Evolutionary conservation across 176 grass and related monocot genomes (phyloP), one percentile per base, ranked within the genome.

Genomic region (Oryza meridionalis): DNA sequence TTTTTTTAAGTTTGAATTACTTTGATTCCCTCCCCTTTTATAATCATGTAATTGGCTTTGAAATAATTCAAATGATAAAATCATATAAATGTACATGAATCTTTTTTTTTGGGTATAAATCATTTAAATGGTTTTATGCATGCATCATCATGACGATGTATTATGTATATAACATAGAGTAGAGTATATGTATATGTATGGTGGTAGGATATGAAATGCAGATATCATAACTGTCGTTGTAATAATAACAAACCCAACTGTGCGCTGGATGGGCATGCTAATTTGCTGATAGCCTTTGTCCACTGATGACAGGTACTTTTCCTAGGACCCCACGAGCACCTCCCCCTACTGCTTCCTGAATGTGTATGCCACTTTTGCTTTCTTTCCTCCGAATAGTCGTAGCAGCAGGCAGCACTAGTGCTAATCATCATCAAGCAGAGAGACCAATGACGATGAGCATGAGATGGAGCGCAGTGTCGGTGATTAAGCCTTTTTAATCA

Each of bases 381-480:
- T 58, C 17, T 16, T 21, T 58, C 17, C 17, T 58, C 51, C 2
- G 6, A 2, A 17, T 53, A 19, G 16, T 19, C 21, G 6, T 1
- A 58, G 33, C 33, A 35, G 33, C 29, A 31, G 29, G 16, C 6
- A 55, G 51, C 51, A 10, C 58, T 62, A 24, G 58, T 62, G 58
- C 9, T 62, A 62, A 16, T n/a, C 58, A 62, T 62, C 21, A 62
- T 62, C 58, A 22, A 62, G 58, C 50, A 55, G 50, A 19, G 50
- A n/a, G 55, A 8, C 19, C 38, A 40, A 40, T 8, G 38, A 40
- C 58, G 24, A 62, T 22, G 55, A 9, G 55, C 17, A n/a, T n/a
- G 21, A 51, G 5, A 21, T 6, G 72, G 42, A 75, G 53, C 16
- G 73, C 64, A 21, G 45, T 46, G 84, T 86, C 70, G 85, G 85